A percentile compares a stretch with the other conserved stretches of the same genome.
These are phyloP conservation scores for Geosmithia flava DNA, from an alignment of 2,329 filamentous ascomycete genomes.

Conservation along the genomic window DNA sequence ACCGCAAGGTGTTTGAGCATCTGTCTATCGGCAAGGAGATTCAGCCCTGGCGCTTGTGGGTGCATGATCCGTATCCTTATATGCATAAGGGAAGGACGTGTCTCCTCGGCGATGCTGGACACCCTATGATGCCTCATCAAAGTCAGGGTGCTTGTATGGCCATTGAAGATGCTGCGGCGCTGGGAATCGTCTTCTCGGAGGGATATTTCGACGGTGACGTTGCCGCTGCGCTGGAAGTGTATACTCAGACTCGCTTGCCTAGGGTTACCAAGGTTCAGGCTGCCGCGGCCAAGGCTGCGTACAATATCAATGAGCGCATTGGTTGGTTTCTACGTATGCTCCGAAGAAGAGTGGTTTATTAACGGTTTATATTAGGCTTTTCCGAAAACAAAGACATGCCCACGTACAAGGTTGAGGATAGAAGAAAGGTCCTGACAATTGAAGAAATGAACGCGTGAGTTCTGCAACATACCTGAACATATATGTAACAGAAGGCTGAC, in stretches of 20 bases:
- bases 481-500: too few relatives aligned
- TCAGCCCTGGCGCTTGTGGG: slow-evolving; percentile 49
- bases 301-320: slow-evolving; percentile 52
- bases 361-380: slow-evolving; percentile 30
- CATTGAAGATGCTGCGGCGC: slow-evolving; percentile 51
- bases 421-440: slow-evolving; percentile 50
- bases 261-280: slow-evolving; percentile 43
- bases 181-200: slow-evolving; percentile 47
- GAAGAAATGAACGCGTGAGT: slow-evolving; percentile 56
- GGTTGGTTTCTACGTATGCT: slow-evolving; percentile 18
- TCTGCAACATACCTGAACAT: background rate
- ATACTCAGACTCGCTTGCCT: slow-evolving; percentile 39
- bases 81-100: slow-evolving; percentile 37
- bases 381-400: slow-evolving; percentile 43
- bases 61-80: slow-evolving; percentile 50
- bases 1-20: slow-evolving; percentile 42
- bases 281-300: slow-evolving; percentile 42
- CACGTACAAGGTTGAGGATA: slow-evolving; percentile 49
- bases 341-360: background rate
- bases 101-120: slow-evolving; percentile 53
- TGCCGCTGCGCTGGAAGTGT: slow-evolving; percentile 31
- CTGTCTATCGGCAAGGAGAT: slow-evolving; percentile 50
- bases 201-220: slow-evolving; percentile 34
- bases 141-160: slow-evolving; percentile 59
- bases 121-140: slow-evolving; percentile 60